Percentiles rank a stretch among this genome's conserved stretches.
phyloP scores from a whole-genome alignment of 805 yeast genomes.

The Cyberlindnera petersonii region DNA sequence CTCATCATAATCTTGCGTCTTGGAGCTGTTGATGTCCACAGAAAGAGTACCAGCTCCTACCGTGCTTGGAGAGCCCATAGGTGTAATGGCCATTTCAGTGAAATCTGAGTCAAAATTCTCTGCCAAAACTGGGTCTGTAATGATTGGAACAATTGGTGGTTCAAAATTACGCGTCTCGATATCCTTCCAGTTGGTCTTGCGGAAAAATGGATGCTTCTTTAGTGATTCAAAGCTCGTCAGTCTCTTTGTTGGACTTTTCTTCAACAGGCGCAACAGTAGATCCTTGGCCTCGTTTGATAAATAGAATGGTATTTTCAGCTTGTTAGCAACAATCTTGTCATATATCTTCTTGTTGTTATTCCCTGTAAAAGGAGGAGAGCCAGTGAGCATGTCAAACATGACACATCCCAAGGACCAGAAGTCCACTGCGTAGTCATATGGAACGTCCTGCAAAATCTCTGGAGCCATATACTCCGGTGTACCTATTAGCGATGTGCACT shows the following conservation, averaged over 20 bases:
- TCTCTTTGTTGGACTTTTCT: slow-evolving; percentile 68
- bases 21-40: background rate
- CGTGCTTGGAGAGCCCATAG: slow-evolving; percentile 22
- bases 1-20: slow-evolving; percentile 15
- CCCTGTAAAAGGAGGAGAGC: slow-evolving; percentile 88
- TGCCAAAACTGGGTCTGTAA: slow-evolving; percentile 77
- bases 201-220: slow-evolving; percentile 68
- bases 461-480: slow-evolving; percentile 91
- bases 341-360: slow-evolving; percentile 69
- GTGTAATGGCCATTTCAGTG: slow-evolving; percentile 56
- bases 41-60: slow-evolving; percentile 8
- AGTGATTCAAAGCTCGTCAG: slow-evolving; percentile 53
- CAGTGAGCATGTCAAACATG: slow-evolving; percentile 73
- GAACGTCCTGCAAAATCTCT: slow-evolving; percentile 73
- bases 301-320: slow-evolving; percentile 67
- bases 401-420: slow-evolving; percentile 93
- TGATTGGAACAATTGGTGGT: slow-evolving; percentile 82
- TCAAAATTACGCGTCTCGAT: slow-evolving; percentile 42
- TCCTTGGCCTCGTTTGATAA: slow-evolving; percentile 79
- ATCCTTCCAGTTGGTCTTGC: slow-evolving; percentile 67
- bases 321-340: slow-evolving; percentile 69
- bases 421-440: slow-evolving; percentile 76
- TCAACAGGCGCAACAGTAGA: slow-evolving; percentile 56
- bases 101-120: slow-evolving; percentile 82
- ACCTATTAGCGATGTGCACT: slow-evolving; percentile 78